Conservation (phyloP, 768 basidiomycete species). For the Asterophora parasitica region DNA sequence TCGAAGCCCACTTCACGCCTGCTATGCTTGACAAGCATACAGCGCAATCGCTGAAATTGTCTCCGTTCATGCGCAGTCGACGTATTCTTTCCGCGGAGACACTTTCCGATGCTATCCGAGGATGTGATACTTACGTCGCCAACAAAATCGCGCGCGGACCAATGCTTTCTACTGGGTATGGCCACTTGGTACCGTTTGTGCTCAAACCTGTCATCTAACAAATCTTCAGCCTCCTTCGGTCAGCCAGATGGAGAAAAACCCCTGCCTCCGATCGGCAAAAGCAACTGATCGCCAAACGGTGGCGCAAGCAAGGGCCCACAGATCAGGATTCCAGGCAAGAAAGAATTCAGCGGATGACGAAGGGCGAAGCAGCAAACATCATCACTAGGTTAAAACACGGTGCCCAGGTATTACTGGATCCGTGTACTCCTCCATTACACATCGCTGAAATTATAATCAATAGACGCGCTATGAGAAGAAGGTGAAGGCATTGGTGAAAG, state of each 20-base stretch:
- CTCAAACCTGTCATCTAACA: background rate
- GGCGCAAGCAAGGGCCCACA: slow-evolving; percentile 26
- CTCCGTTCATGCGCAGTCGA: slow-evolving; percentile 51
- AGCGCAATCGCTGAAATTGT: slow-evolving; percentile 39
- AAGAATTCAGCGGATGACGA: slow-evolving; percentile 48
- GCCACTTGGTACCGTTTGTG: background rate
- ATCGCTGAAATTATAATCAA: slow-evolving; percentile 1
- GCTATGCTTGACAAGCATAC: slow-evolving; percentile 40
- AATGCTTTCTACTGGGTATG: slow-evolving; percentile 43
- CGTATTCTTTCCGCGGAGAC: slow-evolving; percentile 48
- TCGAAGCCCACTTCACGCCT: slow-evolving; percentile 52
- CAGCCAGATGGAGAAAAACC: slow-evolving; percentile 59
- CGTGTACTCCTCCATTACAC: background rate
- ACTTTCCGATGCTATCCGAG: slow-evolving; percentile 58
- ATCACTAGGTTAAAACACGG: slow-evolving; percentile 77
- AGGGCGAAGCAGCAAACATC: slow-evolving; percentile 76
- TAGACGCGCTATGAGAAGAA: slow-evolving; percentile 58
- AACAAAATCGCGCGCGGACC: slow-evolving; percentile 51
- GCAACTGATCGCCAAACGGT: slow-evolving; percentile 48
- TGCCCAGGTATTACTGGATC: slow-evolving; percentile 45
- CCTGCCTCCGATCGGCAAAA: slow-evolving; percentile 63
- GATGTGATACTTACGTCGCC: slow-evolving; percentile 62
- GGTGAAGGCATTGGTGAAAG: slow-evolving; percentile 34
- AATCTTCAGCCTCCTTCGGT: slow-evolving; percentile 48
- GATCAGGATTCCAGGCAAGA: slow-evolving; percentile 21